Evolutionary conservation across 352 stramenopile species (phyloP).

Genomic region (Globisporangium nunn): DNA sequence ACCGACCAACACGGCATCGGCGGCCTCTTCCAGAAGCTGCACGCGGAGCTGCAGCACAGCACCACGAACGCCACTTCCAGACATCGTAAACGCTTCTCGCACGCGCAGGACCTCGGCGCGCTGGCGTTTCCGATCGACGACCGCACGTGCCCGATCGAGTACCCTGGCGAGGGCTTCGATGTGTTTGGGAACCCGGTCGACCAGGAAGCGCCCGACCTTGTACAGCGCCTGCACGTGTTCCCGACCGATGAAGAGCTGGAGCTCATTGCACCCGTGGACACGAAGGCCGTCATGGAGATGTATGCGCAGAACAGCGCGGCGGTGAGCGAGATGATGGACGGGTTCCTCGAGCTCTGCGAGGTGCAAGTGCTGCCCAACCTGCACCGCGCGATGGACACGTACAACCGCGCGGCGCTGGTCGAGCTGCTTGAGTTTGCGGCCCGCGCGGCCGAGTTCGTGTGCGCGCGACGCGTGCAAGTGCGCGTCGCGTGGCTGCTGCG

Average conservation of each 20-base stretch:
- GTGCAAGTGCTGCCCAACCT: slow-evolving; percentile 48
- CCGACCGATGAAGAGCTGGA: slow-evolving; percentile 44
- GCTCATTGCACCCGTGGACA: slow-evolving; percentile 52
- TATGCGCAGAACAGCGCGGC: slow-evolving; percentile 58
- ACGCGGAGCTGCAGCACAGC: slow-evolving; percentile 23
- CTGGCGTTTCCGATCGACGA: slow-evolving; percentile 8
- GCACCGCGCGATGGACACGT: slow-evolving; percentile 20
- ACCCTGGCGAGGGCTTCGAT: slow-evolving; percentile 27
- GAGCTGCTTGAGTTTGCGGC: slow-evolving; percentile 65
- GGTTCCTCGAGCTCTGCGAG: slow-evolving; percentile 47
- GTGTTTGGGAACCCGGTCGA: slow-evolving; percentile 25
- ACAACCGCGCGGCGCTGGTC: slow-evolving; percentile 42
- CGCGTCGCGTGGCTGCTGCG: slow-evolving; percentile 51
- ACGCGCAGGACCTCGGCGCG: slow-evolving; percentile 15
- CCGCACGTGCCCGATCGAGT: slow-evolving; percentile 21
- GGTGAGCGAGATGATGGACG: slow-evolving; percentile 65
- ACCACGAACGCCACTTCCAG: neutral
- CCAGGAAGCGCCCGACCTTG: slow-evolving; percentile 5
- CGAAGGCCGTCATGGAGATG: slow-evolving; percentile 34
- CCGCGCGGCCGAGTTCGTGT: slow-evolving; percentile 64
- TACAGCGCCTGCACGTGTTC: slow-evolving; percentile 27
- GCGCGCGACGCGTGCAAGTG: slow-evolving; percentile 55
- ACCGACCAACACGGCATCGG: slow-evolving; percentile 37
- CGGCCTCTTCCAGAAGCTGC: slow-evolving; percentile 56
- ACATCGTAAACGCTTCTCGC: slow-evolving; percentile 7